Percentiles rank a stretch among this genome's conserved stretches.
Evolutionary conservation across 2,329 filamentous ascomycete genomes (phyloP).

Genomic region (Cladophialophora immunda): DNA sequence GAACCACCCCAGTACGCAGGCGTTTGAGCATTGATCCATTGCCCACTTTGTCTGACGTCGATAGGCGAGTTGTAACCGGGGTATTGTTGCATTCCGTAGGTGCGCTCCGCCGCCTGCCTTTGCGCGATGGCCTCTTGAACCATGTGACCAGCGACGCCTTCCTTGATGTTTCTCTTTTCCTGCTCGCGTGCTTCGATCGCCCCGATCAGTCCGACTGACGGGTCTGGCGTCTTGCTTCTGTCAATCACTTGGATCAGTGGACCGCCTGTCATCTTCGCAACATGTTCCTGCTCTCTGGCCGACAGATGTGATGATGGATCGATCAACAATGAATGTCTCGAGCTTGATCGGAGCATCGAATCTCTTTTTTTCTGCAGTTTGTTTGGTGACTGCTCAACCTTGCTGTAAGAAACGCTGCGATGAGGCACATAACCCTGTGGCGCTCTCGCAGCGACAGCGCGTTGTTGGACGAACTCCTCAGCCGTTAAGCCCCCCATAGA

Average conservation of each 20-base stretch:
- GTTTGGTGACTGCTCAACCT: slow-evolving; percentile 37
- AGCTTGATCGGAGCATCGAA: slow-evolving; percentile 45
- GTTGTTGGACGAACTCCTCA: slow-evolving; percentile 85
- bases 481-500: slow-evolving; percentile 70
- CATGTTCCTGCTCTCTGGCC: slow-evolving; percentile 85
- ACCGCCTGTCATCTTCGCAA: slow-evolving; percentile 81
- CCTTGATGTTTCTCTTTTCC: slow-evolving; percentile 75
- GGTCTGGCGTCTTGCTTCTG: slow-evolving; percentile 57
- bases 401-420: slow-evolving; percentile 47
- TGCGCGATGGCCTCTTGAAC: slow-evolving; percentile 78
- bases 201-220: slow-evolving; percentile 73
- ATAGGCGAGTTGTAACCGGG: slow-evolving; percentile 12
- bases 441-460: slow-evolving; percentile 65
- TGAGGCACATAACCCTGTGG: slow-evolving; percentile 50
- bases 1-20: slow-evolving; percentile 15
- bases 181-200: slow-evolving; percentile 82
- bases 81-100: slow-evolving; percentile 31
- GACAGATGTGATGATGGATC: slow-evolving; percentile 72
- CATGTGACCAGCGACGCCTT: slow-evolving; percentile 73
- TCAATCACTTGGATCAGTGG: slow-evolving; percentile 75
- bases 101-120: slow-evolving; percentile 62
- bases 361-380: slow-evolving; percentile 37
- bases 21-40: slow-evolving; percentile 21
- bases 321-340: slow-evolving; percentile 46
- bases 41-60: slow-evolving; percentile 23